Percentiles rank a stretch among this genome's conserved stretches.
Conservation (phyloP, 768 basidiomycete genomes). For the Mycena metata region DNA sequence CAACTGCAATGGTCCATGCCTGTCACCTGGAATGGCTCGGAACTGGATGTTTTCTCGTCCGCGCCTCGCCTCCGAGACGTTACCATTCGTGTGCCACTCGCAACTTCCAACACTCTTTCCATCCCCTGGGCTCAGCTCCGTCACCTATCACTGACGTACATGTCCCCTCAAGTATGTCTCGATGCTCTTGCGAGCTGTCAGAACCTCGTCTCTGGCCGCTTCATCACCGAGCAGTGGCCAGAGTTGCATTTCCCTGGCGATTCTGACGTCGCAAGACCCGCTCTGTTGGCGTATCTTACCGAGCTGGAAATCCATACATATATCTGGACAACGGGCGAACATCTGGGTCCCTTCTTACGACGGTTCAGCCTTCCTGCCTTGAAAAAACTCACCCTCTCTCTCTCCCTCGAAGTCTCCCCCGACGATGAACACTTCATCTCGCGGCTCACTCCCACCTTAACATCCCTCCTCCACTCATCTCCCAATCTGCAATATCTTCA, state of each 20-base stretch:
- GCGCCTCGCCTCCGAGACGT: slow-evolving; percentile 17
- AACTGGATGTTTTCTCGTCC: not conserved
- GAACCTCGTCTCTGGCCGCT: slow-evolving; percentile 4
- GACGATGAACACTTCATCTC: too few species aligned
- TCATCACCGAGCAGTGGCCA: slow-evolving; percentile 24
- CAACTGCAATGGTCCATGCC: not conserved
- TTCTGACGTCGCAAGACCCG: not conserved
- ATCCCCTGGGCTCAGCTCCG: slow-evolving; percentile 26
- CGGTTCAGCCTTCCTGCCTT: slow-evolving; percentile 4
- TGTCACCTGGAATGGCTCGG: not conserved
- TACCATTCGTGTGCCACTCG: not conserved
- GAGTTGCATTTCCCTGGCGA: not conserved
- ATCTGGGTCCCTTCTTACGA: slow-evolving; percentile 24
- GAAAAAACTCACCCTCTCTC: not conserved
- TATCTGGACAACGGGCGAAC: slow-evolving; percentile 1
- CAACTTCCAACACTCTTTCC: not conserved
- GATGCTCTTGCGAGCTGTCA: slow-evolving; percentile 14
- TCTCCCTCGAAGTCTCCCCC: not conserved
- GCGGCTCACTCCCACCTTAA: not conserved
- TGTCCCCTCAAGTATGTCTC: slow-evolving; percentile 20
- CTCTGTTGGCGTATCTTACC: not conserved
- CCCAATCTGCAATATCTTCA: not conserved
- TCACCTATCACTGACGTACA: not conserved
- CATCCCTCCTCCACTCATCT: not conserved
- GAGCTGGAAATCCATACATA: not conserved